phyloP scores from a whole-genome alignment of 352 stramenopile genomes.

The Globisporangium heterothallicum region DNA sequence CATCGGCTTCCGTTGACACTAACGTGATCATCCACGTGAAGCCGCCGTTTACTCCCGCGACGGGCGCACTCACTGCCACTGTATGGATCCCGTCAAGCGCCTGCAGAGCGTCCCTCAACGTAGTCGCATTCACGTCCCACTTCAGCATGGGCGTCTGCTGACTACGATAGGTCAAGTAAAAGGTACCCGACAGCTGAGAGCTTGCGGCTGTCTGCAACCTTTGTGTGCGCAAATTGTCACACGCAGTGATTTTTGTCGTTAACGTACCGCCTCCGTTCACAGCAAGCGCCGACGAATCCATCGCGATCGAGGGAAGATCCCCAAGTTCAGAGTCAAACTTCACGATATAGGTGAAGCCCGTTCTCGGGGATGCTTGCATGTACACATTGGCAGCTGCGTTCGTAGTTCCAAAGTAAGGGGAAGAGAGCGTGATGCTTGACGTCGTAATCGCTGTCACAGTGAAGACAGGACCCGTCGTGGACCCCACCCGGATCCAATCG shows the following conservation, averaged over 20 bases:
- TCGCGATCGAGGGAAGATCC: conserved; percentile 43
- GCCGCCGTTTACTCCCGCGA: conserved; percentile 35
- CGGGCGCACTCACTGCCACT: conserved; percentile 39
- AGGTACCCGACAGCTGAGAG: conserved; percentile 71
- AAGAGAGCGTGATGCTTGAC: conserved; percentile 81
- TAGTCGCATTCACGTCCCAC: conserved; percentile 45
- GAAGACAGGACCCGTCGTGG: conserved; percentile 80
- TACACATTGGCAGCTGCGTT: conserved; percentile 61
- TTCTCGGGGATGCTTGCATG: conserved; percentile 54
- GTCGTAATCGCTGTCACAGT: conserved; percentile 61
- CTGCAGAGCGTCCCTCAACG: conserved; percentile 59
- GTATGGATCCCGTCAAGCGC: conserved; percentile 70
- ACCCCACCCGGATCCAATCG: conserved; percentile 92
- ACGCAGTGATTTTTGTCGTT: conserved; percentile 69
- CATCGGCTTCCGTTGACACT: conserved; percentile 50
- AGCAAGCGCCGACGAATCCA: conserved; percentile 52
- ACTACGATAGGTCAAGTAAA: conserved; percentile 78
- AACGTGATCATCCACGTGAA: conserved; percentile 87
- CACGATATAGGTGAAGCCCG: conserved; percentile 67
- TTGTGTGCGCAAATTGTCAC: conserved; percentile 81
- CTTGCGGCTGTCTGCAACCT: conserved; percentile 43
- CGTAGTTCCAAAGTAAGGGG: conserved; percentile 70
- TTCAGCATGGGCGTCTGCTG: conserved; percentile 65
- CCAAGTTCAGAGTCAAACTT: conserved; percentile 72
- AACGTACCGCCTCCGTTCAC: conserved; percentile 21